These are phyloP conservation scores for Pleurotus djamor DNA, from an alignment of 768 basidiomycete species.

Conservation along the genomic window DNA sequence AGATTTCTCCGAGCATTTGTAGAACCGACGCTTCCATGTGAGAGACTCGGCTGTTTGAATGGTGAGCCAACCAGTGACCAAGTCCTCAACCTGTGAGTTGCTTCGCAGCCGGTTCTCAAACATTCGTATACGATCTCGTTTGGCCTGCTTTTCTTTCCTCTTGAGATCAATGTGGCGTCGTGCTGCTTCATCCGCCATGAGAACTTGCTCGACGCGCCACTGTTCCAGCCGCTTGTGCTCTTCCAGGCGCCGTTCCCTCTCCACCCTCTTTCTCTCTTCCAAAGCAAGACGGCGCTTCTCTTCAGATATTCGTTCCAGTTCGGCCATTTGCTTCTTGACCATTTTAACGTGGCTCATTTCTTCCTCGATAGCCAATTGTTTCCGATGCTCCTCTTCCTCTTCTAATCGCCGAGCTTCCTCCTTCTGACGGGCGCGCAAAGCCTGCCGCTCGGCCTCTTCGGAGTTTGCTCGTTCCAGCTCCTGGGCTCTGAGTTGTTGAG, in stretches of 20 bases:
- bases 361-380: slow-evolving; percentile 34
- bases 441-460: slow-evolving; percentile 44
- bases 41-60: slow-evolving; percentile 52
- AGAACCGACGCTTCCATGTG: slow-evolving; percentile 66
- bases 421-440: slow-evolving; percentile 35
- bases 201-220: slow-evolving; percentile 50
- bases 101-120: slow-evolving; percentile 39
- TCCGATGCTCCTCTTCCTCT: slow-evolving; percentile 39
- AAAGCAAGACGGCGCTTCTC: slow-evolving; percentile 39
- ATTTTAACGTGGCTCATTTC: slow-evolving; percentile 34
- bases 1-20: slow-evolving; percentile 46
- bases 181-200: slow-evolving; percentile 40
- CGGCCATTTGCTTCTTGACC: slow-evolving; percentile 34
- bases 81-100: slow-evolving; percentile 28
- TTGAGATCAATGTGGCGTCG: slow-evolving; percentile 41
- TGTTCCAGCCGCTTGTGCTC: slow-evolving; percentile 49
- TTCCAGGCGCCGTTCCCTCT: slow-evolving; percentile 46
- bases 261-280: slow-evolving; percentile 43
- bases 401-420: slow-evolving; percentile 38
- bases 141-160: slow-evolving; percentile 36
- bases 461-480: slow-evolving; percentile 41
- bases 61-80: slow-evolving; percentile 58
- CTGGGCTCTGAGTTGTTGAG: slow-evolving; percentile 26
- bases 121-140: slow-evolving; percentile 43
- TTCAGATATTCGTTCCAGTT: slow-evolving; percentile 43